These are phyloP conservation scores for Musa schizocarpa DNA, from an alignment of 176 grass and related monocot genomes.

Conservation along the genomic window DNA sequence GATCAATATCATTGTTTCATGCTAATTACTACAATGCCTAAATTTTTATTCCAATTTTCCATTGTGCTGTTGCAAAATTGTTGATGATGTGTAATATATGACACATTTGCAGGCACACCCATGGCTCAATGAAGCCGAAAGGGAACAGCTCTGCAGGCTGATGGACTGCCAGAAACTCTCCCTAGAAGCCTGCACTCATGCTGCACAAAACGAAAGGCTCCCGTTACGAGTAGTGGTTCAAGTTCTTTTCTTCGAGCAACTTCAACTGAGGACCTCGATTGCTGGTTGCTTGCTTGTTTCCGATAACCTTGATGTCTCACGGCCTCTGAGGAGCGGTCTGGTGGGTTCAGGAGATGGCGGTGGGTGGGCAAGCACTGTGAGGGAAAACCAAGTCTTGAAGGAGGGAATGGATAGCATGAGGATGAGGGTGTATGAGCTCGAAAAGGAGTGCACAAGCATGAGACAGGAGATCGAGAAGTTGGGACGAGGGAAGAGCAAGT, in stretches of 20 bases:
- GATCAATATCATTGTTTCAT: no score
- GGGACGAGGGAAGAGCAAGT: background rate
- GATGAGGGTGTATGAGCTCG: conserved; percentile 13
- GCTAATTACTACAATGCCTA: no score
- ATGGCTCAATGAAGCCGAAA: conserved; percentile 5
- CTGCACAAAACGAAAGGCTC: conserved; percentile 11
- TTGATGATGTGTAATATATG: background rate
- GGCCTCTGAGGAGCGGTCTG: conserved; percentile 1
- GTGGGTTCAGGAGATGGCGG: background rate
- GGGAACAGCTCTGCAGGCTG: conserved; percentile 15
- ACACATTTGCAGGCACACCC: background rate
- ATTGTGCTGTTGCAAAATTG: background rate
- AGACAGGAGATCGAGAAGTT: conserved; percentile 14
- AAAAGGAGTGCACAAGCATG: conserved; percentile 19
- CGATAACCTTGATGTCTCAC: conserved; percentile 10
- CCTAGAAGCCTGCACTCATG: conserved; percentile 16
- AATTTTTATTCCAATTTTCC: no score
- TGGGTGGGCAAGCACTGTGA: background rate
- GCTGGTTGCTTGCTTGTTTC: conserved; percentile 9
- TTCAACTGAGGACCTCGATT: conserved; percentile 15
- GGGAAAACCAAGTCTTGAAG: conserved; percentile 15
- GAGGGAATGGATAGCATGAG: conserved; percentile 13
- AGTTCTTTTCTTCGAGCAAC: conserved; percentile 18
- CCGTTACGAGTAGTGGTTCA: conserved; percentile 10
- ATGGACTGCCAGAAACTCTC: conserved; percentile 22